A percentile compares a stretch with the other conserved stretches of the same genome.
phyloP scores from a whole-genome alignment of 306 rosid species.

The Senna siamea region DNA sequence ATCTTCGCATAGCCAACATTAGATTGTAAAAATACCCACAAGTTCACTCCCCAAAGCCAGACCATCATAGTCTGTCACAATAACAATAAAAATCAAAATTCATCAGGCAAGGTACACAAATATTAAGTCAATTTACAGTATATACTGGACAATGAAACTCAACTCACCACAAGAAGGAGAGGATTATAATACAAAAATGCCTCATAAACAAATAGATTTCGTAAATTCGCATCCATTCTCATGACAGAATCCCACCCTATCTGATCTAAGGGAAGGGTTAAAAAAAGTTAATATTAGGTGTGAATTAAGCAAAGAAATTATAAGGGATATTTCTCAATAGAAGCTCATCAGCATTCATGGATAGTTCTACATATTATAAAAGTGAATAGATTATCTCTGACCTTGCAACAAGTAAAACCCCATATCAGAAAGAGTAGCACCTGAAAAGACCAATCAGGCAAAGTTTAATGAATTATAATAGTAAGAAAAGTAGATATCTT shows the following conservation, averaged over 20 bases:
- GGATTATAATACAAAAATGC: constrained; percentile 96
- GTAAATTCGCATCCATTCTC: constrained; percentile 91
- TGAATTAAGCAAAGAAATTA: constrained; percentile 15
- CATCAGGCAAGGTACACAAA: constrained; percentile 33
- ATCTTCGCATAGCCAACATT: constrained; percentile 74
- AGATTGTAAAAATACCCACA: constrained; percentile 84
- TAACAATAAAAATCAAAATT: constrained; percentile 27
- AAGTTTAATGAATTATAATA: constrained; percentile 22
- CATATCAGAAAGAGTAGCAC: constrained; percentile 73
- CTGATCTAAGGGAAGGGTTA: constrained; percentile 51
- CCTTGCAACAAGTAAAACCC: constrained; percentile 96
- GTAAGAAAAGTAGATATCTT: constrained; percentile 21
- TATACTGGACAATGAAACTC: constrained; percentile 19
- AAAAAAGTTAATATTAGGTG: constrained; percentile 9
- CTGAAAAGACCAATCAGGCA: constrained; percentile 52
- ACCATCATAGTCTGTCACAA: constrained; percentile 85
- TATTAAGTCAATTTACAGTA: not conserved
- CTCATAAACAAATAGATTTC: constrained; percentile 86
- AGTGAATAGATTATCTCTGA: constrained; percentile 45
- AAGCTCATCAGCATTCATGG: constrained; percentile 10
- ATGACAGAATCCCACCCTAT: constrained; percentile 97
- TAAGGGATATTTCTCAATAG: not conserved
- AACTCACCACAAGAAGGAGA: constrained; percentile 91
- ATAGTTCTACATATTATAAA: constrained; percentile 11
- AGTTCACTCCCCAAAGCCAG: constrained; percentile 97